Evolutionary conservation across 2,329 filamentous ascomycete genomes (phyloP).

Genomic region (Claviceps purpurea): DNA sequence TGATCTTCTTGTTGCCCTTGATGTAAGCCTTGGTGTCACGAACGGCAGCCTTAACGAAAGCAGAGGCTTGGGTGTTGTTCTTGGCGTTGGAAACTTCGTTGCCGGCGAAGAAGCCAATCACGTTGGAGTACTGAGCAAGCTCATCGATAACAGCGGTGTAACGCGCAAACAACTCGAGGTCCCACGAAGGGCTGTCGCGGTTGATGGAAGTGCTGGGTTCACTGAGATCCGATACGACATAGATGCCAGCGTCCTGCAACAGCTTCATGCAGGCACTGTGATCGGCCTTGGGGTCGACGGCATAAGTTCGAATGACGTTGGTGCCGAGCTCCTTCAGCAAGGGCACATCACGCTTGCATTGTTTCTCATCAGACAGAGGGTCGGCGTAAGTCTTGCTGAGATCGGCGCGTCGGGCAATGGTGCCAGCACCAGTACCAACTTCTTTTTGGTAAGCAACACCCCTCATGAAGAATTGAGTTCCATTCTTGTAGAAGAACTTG

Average conservation of each 20-base stretch:
- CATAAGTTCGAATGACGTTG: constrained; percentile 92
- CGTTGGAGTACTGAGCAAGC: constrained; percentile 73
- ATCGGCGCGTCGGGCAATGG: constrained; percentile 20
- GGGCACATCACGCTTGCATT: constrained; percentile 77
- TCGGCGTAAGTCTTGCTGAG: constrained; percentile 52
- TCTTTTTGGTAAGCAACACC: constrained; percentile 94
- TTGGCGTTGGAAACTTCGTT: constrained; percentile 89
- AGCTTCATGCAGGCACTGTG: constrained; percentile 77
- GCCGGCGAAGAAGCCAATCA: constrained; percentile 94
- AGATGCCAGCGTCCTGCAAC: constrained; percentile 78
- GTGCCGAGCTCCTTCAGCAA: constrained; percentile 65
- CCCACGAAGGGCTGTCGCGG: constrained; percentile 67
- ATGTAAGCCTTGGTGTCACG: constrained; percentile 95
- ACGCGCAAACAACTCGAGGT: constrained; percentile 60
- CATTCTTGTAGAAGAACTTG: constrained; percentile 81
- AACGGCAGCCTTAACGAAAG: constrained; percentile 94
- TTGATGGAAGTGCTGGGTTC: constrained; percentile 76
- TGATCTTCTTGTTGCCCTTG: constrained; percentile 63
- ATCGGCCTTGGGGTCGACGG: constrained; percentile 65
- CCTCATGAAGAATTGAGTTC: constrained; percentile 62
- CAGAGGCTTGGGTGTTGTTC: constrained; percentile 81
- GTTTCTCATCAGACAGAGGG: constrained; percentile 58
- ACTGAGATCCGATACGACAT: constrained; percentile 82
- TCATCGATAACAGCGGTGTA: constrained; percentile 78
- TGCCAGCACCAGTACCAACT: constrained; percentile 39